These are phyloP conservation scores for Saccharomycopsis olivae DNA, from an alignment of 805 yeast genomes.

Conservation along the genomic window DNA sequence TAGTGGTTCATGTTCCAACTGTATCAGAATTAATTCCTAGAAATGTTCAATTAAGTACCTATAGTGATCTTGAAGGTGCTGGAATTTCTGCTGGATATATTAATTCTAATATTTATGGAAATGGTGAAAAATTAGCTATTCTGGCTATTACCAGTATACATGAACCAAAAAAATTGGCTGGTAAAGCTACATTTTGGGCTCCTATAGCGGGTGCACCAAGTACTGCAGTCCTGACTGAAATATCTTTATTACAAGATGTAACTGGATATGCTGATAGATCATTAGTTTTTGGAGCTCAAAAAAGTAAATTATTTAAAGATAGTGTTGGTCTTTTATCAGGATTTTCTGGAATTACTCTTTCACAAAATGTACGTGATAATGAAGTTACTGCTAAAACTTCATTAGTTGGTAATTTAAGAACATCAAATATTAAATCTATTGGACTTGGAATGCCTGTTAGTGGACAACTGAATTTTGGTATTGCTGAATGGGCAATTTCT, in stretches of 20 bases:
- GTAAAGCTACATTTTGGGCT: background rate
- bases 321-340: background rate
- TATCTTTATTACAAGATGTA: no score
- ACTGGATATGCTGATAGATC: no score
- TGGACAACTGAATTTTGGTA: background rate
- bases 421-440: background rate
- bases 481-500: background rate
- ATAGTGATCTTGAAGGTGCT: slow-evolving; percentile 4
- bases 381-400: slow-evolving; percentile 7
- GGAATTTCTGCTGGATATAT: slow-evolving; percentile 3
- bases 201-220: slow-evolving; percentile 2
- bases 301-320: background rate
- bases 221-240: no score
- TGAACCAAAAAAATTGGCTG: background rate
- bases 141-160: background rate
- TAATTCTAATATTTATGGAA: slow-evolving; percentile 11
- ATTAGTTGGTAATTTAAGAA: background rate
- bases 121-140: slow-evolving; percentile 8
- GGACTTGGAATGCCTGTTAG: slow-evolving; percentile 6
- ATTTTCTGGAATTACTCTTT: slow-evolving; percentile 7
- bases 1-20: background rate
- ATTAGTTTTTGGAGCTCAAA: background rate
- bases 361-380: slow-evolving; percentile 3
- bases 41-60: slow-evolving; percentile 3
- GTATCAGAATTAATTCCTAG: background rate